Percentiles rank a stretch among this genome's conserved stretches.
Conservation (phyloP, 2,329 filamentous ascomycete genomes). For the Paecilomyces fulvus region DNA sequence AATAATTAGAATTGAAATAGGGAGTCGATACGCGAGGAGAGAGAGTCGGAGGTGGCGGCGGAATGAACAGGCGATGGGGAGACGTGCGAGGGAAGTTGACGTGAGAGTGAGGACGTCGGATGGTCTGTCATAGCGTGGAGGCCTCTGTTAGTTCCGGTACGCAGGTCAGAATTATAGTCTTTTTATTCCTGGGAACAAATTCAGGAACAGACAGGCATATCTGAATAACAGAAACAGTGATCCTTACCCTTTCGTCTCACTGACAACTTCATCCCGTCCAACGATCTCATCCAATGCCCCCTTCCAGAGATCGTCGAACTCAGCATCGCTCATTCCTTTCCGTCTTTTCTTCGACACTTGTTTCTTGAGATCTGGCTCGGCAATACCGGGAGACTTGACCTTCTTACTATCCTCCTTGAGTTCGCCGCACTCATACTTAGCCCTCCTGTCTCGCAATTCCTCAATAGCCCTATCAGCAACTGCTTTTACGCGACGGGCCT, state of each 20-base stretch:
- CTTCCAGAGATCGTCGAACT: slow-evolving; percentile 76
- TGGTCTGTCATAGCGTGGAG: slow-evolving; percentile 64
- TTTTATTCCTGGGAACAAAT: slow-evolving; percentile 10
- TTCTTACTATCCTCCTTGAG: slow-evolving; percentile 54
- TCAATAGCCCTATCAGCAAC: slow-evolving; percentile 85
- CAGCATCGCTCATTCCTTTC: slow-evolving; percentile 73
- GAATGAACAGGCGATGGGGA: slow-evolving; percentile 61
- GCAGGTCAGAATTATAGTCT: slow-evolving; percentile 43
- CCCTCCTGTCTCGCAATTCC: slow-evolving; percentile 73
- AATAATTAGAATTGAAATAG: slow-evolving; percentile 39
- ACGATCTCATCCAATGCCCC: slow-evolving; percentile 43
- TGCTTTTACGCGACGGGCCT: slow-evolving; percentile 73
- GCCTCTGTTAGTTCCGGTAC: slow-evolving; percentile 71
- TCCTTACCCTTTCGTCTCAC: slow-evolving; percentile 51
- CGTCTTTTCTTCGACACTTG: slow-evolving; percentile 66
- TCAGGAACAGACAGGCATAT: slow-evolving; percentile 12
- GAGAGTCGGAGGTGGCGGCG: slow-evolving; percentile 40
- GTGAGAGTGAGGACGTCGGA: slow-evolving; percentile 60
- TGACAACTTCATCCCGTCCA: slow-evolving; percentile 52
- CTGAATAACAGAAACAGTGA: slow-evolving; percentile 6
- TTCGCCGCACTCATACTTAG: slow-evolving; percentile 84
- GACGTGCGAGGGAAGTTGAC: slow-evolving; percentile 81
- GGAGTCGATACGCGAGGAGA: slow-evolving; percentile 43
- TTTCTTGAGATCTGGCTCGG: slow-evolving; percentile 64
- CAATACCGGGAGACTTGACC: slow-evolving; percentile 56